phyloP scores from a whole-genome alignment of 345 rosid species.

The Eucalyptus tenuipes region DNA sequence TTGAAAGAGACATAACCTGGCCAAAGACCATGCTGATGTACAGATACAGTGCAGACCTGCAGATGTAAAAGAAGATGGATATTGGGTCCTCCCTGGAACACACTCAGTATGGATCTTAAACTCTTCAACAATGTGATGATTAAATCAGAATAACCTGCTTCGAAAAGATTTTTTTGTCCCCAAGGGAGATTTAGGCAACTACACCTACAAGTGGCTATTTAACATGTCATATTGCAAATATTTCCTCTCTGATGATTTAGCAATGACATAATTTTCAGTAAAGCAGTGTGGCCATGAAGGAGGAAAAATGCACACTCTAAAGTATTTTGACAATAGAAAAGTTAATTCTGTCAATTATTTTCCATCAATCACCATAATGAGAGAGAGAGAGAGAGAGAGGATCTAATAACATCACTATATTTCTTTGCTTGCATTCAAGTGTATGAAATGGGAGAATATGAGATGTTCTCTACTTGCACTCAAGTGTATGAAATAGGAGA shows the following conservation, averaged over 20 bases:
- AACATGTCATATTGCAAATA: background rate
- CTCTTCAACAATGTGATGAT: background rate
- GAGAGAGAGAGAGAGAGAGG: background rate
- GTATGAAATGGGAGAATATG: background rate
- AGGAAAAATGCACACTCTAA: background rate
- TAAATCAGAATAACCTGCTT: background rate
- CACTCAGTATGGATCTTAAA: background rate
- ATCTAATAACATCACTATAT: background rate
- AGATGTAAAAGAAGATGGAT: background rate
- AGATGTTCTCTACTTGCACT: background rate
- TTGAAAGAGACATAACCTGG: slow-evolving; percentile 31
- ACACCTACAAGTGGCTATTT: background rate
- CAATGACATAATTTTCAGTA: background rate
- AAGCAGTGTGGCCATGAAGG: background rate
- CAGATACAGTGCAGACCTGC: slow-evolving; percentile 22
- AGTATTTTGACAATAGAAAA: background rate
- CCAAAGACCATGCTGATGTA: slow-evolving; percentile 45
- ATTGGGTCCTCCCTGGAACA: background rate
- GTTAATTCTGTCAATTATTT: background rate
- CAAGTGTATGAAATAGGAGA: background rate
- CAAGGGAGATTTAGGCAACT: background rate
- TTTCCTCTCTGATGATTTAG: background rate
- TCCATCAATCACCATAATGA: background rate
- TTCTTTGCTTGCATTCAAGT: background rate
- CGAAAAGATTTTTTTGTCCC: background rate